Evolutionary conservation across 371 early-diverging fungal genomes (phyloP), one percentile per base, ranked within the genome.

Genomic region (Racocetra persica): DNA sequence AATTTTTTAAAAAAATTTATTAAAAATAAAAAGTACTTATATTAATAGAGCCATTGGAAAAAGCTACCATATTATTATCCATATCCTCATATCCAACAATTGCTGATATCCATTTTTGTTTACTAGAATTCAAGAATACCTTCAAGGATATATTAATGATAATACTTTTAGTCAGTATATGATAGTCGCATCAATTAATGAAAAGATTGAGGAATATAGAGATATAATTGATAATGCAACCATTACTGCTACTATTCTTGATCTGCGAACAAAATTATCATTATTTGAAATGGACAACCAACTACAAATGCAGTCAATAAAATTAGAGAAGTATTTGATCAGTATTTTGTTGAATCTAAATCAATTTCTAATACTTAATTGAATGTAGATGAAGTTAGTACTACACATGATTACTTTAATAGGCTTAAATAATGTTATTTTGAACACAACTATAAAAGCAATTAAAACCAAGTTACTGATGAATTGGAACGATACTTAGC

Each of bases 151-250:
- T 52, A 51, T 71, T 41, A n/a, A 54, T 51, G 24, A 71, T 4
- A 26, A 75, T 59, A 36, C 55, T 14, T 74, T 74, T n/a, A 8
- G 11, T 18, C 60, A 75, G 20, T 51, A 52, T 24, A 26, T 45
- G 16, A 60, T 60, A n/a, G 41, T 60, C 5, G 20, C 36, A 36
- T 57, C 45, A 18, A 75, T 75, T 7, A 38, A 59, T 62, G 6
- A 57, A n/a, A 75, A 75, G 7, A 14, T 75, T 62, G 24, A 75
- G 4, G 41, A 75, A 20, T 74, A 74, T 57, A 26, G 75, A 38
- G 14, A 13, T 4, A 75, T 75, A n/a, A 20, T 75, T 24, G 45
- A 75, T 75, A 41, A 59, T 24, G n/a, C 28, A 24, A 51, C 76
- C 20, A 22, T 36, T 28, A 75, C 59, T 4, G 3, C 41, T 22